Evolutionary conservation across 2,329 filamentous ascomycete species (phyloP).

Genomic region (Polytolypa hystricis): DNA sequence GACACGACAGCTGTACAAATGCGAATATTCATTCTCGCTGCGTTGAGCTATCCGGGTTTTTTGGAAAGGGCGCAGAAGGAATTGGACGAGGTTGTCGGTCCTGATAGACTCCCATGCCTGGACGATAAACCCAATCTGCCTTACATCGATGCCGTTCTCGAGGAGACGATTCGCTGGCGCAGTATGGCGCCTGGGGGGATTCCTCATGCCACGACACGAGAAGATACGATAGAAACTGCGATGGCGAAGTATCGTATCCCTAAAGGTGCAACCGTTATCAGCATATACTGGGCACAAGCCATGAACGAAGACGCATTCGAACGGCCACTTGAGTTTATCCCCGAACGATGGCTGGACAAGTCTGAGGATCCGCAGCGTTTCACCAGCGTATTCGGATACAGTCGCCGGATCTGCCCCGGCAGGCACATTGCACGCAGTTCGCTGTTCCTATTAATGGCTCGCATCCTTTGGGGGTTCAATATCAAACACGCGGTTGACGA

Average conservation of each 20-base stretch:
- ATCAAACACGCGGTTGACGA: slow-evolving; percentile 7
- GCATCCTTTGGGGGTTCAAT: slow-evolving; percentile 39
- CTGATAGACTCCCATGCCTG: slow-evolving; percentile 20
- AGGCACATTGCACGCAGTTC: slow-evolving; percentile 22
- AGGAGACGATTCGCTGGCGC: slow-evolving; percentile 27
- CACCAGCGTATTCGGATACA: slow-evolving; percentile 47
- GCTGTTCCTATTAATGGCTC: slow-evolving; percentile 44
- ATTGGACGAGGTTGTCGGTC: slow-evolving; percentile 23
- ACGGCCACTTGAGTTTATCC: slow-evolving; percentile 27
- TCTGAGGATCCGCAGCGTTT: slow-evolving; percentile 41
- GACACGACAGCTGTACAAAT: slow-evolving; percentile 39
- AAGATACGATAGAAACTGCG: slow-evolving; percentile 36
- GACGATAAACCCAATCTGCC: slow-evolving; percentile 21
- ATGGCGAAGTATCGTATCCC: slow-evolving; percentile 41
- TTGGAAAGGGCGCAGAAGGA: slow-evolving; percentile 28
- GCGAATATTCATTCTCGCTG: slow-evolving; percentile 36
- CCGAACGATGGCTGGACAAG: slow-evolving; percentile 27
- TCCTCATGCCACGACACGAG: slow-evolving; percentile 36
- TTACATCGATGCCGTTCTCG: slow-evolving; percentile 23
- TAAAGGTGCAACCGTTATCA: slow-evolving; percentile 35
- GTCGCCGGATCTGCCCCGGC: slow-evolving; percentile 38
- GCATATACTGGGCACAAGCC: slow-evolving; percentile 33
- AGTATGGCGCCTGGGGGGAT: slow-evolving; percentile 34
- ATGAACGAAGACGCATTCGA: slow-evolving; percentile 28
- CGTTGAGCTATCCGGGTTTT: slow-evolving; percentile 34